Conservation (phyloP, 805 yeast genomes). For the Saccharomycopsis javanensis region DNA sequence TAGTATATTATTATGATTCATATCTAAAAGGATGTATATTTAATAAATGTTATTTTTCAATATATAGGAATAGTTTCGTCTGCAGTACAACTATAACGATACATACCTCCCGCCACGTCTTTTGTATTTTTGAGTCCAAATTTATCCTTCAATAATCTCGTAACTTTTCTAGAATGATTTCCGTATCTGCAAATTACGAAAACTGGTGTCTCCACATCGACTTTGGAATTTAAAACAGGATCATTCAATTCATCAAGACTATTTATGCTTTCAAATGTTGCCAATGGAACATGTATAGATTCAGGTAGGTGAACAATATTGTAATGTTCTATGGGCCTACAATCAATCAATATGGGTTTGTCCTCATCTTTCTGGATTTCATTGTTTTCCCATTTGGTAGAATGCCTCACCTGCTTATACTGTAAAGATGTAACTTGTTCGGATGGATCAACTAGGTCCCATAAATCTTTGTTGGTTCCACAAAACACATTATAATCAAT, state of each 20-base stretch:
- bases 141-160: slow-evolving; percentile 41
- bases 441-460: slow-evolving; percentile 34
- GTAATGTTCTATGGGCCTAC: slow-evolving; percentile 72
- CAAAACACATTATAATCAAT: slow-evolving; percentile 69
- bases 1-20: too few relatives aligned
- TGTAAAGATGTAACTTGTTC: slow-evolving; percentile 41
- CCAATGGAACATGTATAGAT: slow-evolving; percentile 57
- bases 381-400: background rate
- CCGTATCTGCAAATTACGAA: slow-evolving; percentile 79
- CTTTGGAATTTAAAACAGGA: slow-evolving; percentile 23
- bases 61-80: slow-evolving; percentile 59
- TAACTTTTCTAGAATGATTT: slow-evolving; percentile 81
- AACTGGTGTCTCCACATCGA: slow-evolving; percentile 27
- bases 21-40: too few relatives aligned
- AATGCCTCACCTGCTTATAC: slow-evolving; percentile 19
- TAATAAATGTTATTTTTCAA: too few relatives aligned
- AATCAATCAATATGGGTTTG: slow-evolving; percentile 47
- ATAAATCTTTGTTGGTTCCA: slow-evolving; percentile 40
- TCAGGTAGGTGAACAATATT: slow-evolving; percentile 50
- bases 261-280: slow-evolving; percentile 32
- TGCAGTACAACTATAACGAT: slow-evolving; percentile 51
- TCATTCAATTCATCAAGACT: slow-evolving; percentile 23
- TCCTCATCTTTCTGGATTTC: slow-evolving; percentile 5
- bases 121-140: slow-evolving; percentile 40
- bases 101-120: slow-evolving; percentile 75